Evolutionary conservation across 129 eudicot genomes (phyloP).

Genomic region (sunflower (Helianthus annuus)): DNA sequence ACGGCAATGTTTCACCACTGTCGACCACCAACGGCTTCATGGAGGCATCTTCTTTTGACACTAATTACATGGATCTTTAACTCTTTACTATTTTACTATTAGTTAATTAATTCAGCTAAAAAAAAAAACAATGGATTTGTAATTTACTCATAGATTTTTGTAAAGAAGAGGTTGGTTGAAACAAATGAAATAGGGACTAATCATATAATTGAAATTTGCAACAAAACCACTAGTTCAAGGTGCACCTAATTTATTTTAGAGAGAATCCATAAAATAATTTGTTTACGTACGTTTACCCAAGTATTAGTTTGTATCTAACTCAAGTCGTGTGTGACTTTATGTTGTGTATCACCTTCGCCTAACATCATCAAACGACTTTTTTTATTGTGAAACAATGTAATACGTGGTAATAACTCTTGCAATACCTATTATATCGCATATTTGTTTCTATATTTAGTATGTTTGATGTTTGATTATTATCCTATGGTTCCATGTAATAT

Average conservation of each 20-base stretch:
- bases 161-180: constrained; percentile 2
- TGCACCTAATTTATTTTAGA: background rate
- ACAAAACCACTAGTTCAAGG: background rate
- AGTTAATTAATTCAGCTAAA: too few species aligned
- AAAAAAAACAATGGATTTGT: background rate
- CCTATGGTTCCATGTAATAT: too few species aligned
- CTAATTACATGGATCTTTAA: background rate
- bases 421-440: too few species aligned
- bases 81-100: background rate
- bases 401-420: too few species aligned
- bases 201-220: background rate
- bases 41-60: constrained; percentile 25
- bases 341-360: too few species aligned
- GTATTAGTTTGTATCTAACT: too few species aligned
- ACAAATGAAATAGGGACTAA: background rate
- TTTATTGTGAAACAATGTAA: too few species aligned
- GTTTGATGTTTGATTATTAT: too few species aligned
- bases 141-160: background rate
- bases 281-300: too few species aligned
- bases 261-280: background rate
- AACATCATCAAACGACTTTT: too few species aligned
- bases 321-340: too few species aligned
- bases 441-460: too few species aligned
- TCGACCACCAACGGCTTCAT: constrained; percentile 18
- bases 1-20: constrained; percentile 30